Base-by-base conservation (phyloP, 495 filamentous ascomycete genomes). In the Parachaetomium inaequale region DNA sequence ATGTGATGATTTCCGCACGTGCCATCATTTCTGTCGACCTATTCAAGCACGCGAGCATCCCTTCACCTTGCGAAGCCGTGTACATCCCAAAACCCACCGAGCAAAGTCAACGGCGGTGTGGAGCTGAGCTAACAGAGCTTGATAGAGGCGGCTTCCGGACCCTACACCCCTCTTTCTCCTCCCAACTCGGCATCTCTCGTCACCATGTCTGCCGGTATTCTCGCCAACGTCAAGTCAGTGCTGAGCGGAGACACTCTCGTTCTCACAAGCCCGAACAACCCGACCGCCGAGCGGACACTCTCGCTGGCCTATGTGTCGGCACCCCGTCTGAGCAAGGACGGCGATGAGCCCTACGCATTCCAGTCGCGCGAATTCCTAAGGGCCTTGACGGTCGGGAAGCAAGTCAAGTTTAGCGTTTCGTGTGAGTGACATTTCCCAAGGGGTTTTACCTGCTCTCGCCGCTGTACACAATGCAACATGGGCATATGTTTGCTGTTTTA, bases 311-410 rank as follows among this genome's bases (percentile, higher is more conserved):
- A 88, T 78, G 90, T 97, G 58, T 88, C 89, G 49, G 91, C 91
- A 17, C 95, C 95, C 0, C 85, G 91, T 66, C 73, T 98, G 67
- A 85, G 83, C 77, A 86, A 88, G 72, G 95, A 98, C 62, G 92
- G 89, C 59, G 93, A 98, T 66, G 93, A 98, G 84, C 84, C 88
- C 21, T 93, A 86, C 66, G 93, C 88, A 42, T 98, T 96, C 74
- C 87, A 92, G 75, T 96, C 95, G 46, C 89, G 95, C 58, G 94
- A 99, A 71, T 93, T 88, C 71, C 83, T 98, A 34, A 86, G 95
- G 59, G 86, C 88, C 52, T 76, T 91, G 45, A 78, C 88, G 10
- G 91, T 99, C 58, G 93, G 93, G 62, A 96, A 96, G 72, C 82
- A 86, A 14, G 76, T 99, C 59, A 87, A 91, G 68, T 96, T 94